Evolutionary conservation across 2,329 filamentous ascomycete species (phyloP), one percentile per base, ranked within the genome.

Genomic region (Bipolaris sorokiniana): DNA sequence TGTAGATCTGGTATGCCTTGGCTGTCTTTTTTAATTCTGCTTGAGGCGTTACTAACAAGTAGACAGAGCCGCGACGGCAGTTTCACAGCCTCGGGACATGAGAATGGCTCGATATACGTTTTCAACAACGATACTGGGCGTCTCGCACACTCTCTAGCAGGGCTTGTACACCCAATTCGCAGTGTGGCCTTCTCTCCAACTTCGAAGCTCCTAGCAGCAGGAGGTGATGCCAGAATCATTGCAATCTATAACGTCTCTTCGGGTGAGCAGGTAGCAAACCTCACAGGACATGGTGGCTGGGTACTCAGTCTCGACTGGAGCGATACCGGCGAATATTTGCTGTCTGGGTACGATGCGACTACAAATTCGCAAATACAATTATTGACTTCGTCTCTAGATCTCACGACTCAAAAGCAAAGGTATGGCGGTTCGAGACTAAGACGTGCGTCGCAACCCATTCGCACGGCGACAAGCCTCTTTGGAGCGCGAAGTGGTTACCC

Each of bases 241-340:
- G 90, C 91, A 2, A 83, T 98, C 44, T 99, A 97, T 79, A 93
- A 98, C 72, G 91, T 96, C 67, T 86, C 88, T 63, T 93, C 94
- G 47, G 95, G 95, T 48, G 93, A 98, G 76, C 94, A 97, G 71
- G 88, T 98, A 13, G 91, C 90, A 18, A 96, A 92, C 72, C 80
- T 99, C 48, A 82, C 84, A 0, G 91, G 90, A 1, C 91, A 94
- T 74, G 84, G 86, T 0, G 89, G 91, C 5, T 99, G 94, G 95
- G 88, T 99, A 64, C 90, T 94, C 59, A 90, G 90, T 31, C 81
- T 98, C 41, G 92, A 97, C 74, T 99, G 94, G 92, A 98, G 89
- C 75, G 86, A 91, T 70, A 96, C 90, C 4, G 95, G 95, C 46
- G 94, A 98, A 78, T 97, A 91, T 75, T 81, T 99, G 11, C 82